Base-by-base conservation (phyloP, 495 filamentous ascomycete genomes). In the Emericellopsis terricola region DNA sequence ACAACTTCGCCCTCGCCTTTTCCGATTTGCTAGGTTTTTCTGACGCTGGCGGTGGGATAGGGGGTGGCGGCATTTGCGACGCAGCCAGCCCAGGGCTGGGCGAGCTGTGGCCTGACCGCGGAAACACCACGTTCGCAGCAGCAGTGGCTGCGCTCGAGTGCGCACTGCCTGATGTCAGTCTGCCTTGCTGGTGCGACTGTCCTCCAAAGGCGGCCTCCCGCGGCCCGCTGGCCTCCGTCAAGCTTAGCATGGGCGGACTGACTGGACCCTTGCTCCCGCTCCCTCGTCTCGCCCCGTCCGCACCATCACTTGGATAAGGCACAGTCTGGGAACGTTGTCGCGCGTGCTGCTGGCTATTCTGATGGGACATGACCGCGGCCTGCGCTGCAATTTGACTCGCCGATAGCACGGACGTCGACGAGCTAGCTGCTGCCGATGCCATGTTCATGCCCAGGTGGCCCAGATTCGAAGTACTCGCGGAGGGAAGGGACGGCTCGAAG, bases 361-460 rank as follows among this genome's bases (percentile, higher is more conserved):
- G 47, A 8, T 46, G 41, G 16, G 50, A 51, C 50, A 59, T 58
- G 10, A 93, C 86, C 16, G 84, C 84, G 14, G 86, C 72, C 57
- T 94, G 86, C 16, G 85, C 86, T 14, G 86, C 86, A 43, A 92
- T 92, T 47, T 82, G 73, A 39, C 81, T 87, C 6, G 85, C 81
- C 3, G 75, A 62, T 37, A 63, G 52, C 8, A 59, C 45, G 24
- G 49, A 49, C 33, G 44, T 45, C n/a, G 43, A 73, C 29, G 81
- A 56, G 30, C 63, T 63, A 34, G 19, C n/a, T 15, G 19, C 20
- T 11, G n/a, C n/a, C n/a, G n/a, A n/a, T 15, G 23, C 18, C 28
- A 24, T 53, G 53, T 41, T 37, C 38, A 56, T 46, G 19, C 47
- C 60, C 53, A 62, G 55, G 49, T 61, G 65, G 17, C 42, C 60